Conservation (phyloP, 139 green algal species). For the Auxenochlorella pyrenoidosa region DNA sequence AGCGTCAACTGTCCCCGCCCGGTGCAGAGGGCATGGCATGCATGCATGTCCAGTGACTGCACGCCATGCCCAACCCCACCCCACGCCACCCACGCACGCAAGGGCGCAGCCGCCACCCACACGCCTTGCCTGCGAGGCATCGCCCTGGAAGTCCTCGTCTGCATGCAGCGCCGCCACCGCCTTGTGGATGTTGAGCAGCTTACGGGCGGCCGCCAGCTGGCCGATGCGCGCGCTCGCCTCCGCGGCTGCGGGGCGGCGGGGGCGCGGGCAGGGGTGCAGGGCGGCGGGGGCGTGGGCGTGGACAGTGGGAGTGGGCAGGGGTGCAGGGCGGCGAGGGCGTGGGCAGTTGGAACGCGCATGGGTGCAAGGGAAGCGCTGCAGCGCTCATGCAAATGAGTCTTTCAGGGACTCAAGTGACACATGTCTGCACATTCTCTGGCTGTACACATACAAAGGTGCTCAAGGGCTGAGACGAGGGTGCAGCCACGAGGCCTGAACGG, state of each 20-base stretch:
- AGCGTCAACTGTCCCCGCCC: too few species aligned
- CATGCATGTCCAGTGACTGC: background rate
- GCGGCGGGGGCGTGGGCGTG: background rate
- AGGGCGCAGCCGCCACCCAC: background rate
- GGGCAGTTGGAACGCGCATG: background rate
- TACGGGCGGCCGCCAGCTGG: slow-evolving; percentile 14
- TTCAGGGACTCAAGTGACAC: too few species aligned
- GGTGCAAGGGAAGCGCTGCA: background rate
- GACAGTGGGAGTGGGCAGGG: background rate
- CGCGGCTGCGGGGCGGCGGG: background rate
- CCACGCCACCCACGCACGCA: too few species aligned
- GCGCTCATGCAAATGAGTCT: too few species aligned
- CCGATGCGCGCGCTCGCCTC: slow-evolving; percentile 21
- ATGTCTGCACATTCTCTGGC: too few species aligned
- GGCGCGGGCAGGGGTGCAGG: background rate
- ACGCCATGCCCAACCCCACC: too few species aligned
- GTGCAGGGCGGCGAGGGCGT: background rate
- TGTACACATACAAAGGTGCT: too few species aligned
- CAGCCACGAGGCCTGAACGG: too few species aligned
- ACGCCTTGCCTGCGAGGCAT: slow-evolving; percentile 28
- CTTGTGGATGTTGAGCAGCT: slow-evolving; percentile 45
- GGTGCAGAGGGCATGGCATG: background rate
- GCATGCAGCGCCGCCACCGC: slow-evolving; percentile 52
- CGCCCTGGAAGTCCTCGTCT: slow-evolving; percentile 66
- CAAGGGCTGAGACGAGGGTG: too few species aligned